A percentile compares a stretch with the other conserved stretches of the same genome.
Conservation (phyloP, 768 basidiomycete genomes). For the Termitomyces sp. region DNA sequence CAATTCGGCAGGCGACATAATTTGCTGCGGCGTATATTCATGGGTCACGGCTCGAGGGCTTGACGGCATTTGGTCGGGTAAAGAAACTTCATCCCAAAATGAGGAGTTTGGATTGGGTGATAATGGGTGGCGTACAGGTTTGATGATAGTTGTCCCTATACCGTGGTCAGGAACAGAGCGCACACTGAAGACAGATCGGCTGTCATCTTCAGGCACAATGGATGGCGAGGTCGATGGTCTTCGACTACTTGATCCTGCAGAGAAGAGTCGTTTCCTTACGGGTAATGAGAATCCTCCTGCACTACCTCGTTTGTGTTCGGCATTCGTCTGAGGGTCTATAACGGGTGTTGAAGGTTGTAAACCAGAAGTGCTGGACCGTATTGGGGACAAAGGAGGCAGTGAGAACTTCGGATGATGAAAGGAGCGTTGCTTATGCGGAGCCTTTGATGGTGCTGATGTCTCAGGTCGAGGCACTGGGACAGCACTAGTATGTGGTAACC, state of each 20-base stretch:
- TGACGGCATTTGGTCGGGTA: constrained; percentile 25
- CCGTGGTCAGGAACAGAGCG: constrained; percentile 36
- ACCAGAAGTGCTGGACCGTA: constrained; percentile 25
- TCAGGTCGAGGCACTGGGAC: constrained; percentile 22
- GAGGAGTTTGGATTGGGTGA: constrained; percentile 24
- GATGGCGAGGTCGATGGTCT: constrained; percentile 47
- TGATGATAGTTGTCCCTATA: constrained; percentile 14
- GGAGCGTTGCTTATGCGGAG: constrained; percentile 51
- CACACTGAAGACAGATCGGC: constrained; percentile 47
- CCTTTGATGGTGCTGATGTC: constrained; percentile 25
- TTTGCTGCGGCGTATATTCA: constrained; percentile 58
- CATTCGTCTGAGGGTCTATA: constrained; percentile 5
- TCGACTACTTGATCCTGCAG: constrained; percentile 42
- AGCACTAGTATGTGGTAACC: constrained; percentile 18
- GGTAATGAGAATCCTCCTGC: constrained; percentile 20
- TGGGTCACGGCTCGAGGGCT: constrained; percentile 25
- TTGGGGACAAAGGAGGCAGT: constrained; percentile 41
- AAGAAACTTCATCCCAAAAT: constrained; percentile 43
- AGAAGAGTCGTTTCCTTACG: constrained; percentile 57
- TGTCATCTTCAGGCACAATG: constrained; percentile 43
- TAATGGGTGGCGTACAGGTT: constrained; percentile 18
- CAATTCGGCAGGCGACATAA: constrained; percentile 64
- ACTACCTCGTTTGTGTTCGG: constrained; percentile 23
- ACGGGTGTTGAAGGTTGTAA: constrained; percentile 20
- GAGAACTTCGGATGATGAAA: constrained; percentile 55